Evolutionary conservation across 1,284 basidiomycete species (phyloP).

Genomic region (Ceratobasidium sp.): DNA sequence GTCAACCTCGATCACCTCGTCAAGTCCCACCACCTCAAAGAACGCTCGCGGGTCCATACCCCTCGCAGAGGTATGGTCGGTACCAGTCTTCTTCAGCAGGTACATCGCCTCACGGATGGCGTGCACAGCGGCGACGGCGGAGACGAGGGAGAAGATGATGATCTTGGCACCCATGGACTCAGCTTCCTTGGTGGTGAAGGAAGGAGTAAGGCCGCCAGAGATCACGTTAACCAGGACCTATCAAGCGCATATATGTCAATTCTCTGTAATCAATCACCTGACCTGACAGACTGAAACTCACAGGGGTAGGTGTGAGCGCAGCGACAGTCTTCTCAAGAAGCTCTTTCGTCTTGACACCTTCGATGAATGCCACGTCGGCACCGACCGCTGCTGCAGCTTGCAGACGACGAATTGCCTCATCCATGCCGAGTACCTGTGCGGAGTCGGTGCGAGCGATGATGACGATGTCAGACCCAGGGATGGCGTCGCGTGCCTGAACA

Average conservation of each 20-base stretch:
- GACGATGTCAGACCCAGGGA: constrained; percentile 80
- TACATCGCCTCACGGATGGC: constrained; percentile 79
- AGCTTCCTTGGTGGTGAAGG: constrained; percentile 76
- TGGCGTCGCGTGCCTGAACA: constrained; percentile 76
- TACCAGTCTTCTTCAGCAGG: constrained; percentile 80
- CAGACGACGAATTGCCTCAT: constrained; percentile 79
- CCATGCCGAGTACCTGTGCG: constrained; percentile 83
- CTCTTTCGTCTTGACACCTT: constrained; percentile 80
- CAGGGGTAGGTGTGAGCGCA: constrained; percentile 78
- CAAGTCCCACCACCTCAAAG: constrained; percentile 80
- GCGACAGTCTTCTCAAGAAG: constrained; percentile 74
- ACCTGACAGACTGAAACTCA: not conserved
- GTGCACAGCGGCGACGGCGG: constrained; percentile 79
- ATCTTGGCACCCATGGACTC: constrained; percentile 80
- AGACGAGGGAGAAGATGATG: constrained; percentile 80
- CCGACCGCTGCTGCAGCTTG: constrained; percentile 80
- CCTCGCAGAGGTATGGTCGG: constrained; percentile 74
- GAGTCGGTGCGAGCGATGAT: constrained; percentile 89
- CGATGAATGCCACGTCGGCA: constrained; percentile 88
- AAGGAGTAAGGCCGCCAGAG: constrained; percentile 80
- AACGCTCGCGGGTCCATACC: constrained; percentile 84
- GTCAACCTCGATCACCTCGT: constrained; percentile 71
- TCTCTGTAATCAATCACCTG: not conserved
- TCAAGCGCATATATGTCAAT: not conserved
- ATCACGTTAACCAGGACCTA: constrained; percentile 79